phyloP scores from a whole-genome alignment of 2,329 filamentous ascomycete genomes.

The Pyrenochaeta sp. region DNA sequence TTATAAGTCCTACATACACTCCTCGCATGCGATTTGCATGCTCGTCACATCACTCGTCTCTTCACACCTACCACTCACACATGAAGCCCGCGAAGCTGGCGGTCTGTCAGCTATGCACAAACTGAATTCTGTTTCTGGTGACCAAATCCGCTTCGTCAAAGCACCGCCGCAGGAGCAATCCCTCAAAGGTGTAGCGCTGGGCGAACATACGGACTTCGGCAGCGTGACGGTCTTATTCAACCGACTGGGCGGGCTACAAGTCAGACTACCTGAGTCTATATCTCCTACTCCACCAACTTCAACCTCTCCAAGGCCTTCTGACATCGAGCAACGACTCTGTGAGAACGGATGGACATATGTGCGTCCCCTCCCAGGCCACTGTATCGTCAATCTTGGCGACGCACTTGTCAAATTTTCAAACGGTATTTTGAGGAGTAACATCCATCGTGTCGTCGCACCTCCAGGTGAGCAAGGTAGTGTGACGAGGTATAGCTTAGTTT shows the following conservation, averaged over 20 bases:
- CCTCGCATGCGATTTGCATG: constrained; percentile 56
- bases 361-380: constrained; percentile 58
- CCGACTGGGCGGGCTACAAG: constrained; percentile 63
- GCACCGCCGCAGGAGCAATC: constrained; percentile 57
- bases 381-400: constrained; percentile 60
- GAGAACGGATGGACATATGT: constrained; percentile 61
- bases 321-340: constrained; percentile 22
- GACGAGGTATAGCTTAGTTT: constrained; percentile 61
- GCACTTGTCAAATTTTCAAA: constrained; percentile 57
- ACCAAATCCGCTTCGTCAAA: constrained; percentile 64
- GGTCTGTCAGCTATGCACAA: constrained; percentile 59
- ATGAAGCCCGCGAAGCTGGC: constrained; percentile 29
- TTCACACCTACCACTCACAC: constrained; percentile 51
- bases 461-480: constrained; percentile 54
- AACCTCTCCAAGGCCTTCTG: neutral
- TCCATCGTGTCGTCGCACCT: constrained; percentile 61
- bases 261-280: constrained; percentile 54
- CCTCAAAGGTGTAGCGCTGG: constrained; percentile 55
- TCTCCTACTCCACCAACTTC: neutral
- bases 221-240: constrained; percentile 66
- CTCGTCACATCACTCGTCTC: constrained; percentile 58
- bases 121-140: constrained; percentile 54
- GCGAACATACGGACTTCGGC: constrained; percentile 66
- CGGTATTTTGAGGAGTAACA: constrained; percentile 51
- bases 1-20: constrained; percentile 55